Evolutionary conservation across 495 filamentous ascomycete species (phyloP).

Genomic region (Cercophora scortea): DNA sequence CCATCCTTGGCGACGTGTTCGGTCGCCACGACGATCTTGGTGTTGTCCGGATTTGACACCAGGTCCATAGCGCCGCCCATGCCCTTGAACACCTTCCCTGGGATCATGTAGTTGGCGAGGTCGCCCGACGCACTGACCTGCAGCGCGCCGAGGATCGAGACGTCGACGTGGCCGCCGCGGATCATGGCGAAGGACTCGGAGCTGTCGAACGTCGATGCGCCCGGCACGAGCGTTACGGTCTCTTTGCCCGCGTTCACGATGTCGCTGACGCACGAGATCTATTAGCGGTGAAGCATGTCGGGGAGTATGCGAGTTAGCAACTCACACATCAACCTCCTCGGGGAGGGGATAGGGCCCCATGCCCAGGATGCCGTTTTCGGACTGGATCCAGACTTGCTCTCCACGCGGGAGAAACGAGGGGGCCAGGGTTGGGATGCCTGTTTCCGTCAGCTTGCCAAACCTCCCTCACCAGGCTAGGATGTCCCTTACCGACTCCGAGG

Average conservation of each 20-base stretch:
- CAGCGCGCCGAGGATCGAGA: slow-evolving; percentile 53
- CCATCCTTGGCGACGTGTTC: slow-evolving; percentile 57
- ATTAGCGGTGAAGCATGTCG: background rate
- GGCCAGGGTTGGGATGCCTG: slow-evolving; percentile 54
- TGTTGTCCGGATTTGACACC: slow-evolving; percentile 50
- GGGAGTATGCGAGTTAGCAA: background rate
- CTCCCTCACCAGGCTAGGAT: background rate
- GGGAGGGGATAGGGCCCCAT: slow-evolving; percentile 54
- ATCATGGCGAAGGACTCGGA: slow-evolving; percentile 58
- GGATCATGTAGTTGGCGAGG: slow-evolving; percentile 58
- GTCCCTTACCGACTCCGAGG: slow-evolving; percentile 46
- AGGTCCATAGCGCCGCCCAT: slow-evolving; percentile 60
- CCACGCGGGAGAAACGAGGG: slow-evolving; percentile 44
- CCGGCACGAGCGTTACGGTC: slow-evolving; percentile 50
- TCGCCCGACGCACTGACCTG: slow-evolving; percentile 52
- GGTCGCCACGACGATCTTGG: slow-evolving; percentile 55
- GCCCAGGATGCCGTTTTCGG: slow-evolving; percentile 54
- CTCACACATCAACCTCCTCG: slow-evolving; percentile 44
- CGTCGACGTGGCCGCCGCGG: slow-evolving; percentile 51
- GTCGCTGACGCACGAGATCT: slow-evolving; percentile 20
- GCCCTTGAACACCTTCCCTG: slow-evolving; percentile 55
- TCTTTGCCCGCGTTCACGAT: slow-evolving; percentile 58
- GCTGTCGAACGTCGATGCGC: slow-evolving; percentile 49
- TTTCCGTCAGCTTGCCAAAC: background rate
- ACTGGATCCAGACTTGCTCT: slow-evolving; percentile 49